These are phyloP conservation scores for Dipodascus geniculatus DNA, from an alignment of 805 yeast species.

Conservation along the genomic window DNA sequence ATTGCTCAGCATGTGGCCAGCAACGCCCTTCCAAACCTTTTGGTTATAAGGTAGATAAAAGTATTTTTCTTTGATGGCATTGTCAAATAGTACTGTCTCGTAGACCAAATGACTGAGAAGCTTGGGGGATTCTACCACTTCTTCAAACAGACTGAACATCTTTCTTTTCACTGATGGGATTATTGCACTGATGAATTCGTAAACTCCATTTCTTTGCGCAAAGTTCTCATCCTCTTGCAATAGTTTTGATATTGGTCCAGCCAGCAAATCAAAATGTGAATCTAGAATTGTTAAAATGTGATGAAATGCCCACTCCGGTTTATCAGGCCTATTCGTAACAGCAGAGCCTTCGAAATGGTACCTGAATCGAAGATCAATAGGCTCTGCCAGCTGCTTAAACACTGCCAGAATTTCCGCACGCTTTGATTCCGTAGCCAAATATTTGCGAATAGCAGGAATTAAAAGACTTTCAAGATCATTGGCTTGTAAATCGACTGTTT, in stretches of 20 bases:
- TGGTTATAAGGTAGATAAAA: conserved; percentile 33
- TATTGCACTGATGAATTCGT: conserved; percentile 36
- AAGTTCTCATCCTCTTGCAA: conserved; percentile 8
- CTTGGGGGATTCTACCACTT: conserved; percentile 28
- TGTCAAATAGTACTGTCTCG: conserved; percentile 50
- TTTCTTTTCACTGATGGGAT: conserved; percentile 37
- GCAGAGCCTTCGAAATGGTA: conserved; percentile 47
- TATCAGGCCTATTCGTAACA: conserved; percentile 52
- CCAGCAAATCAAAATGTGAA: conserved; percentile 21
- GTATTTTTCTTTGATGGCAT: conserved; percentile 32
- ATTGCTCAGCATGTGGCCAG: conserved; percentile 19
- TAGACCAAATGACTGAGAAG: conserved; percentile 45
- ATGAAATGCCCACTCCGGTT: conserved; percentile 61
- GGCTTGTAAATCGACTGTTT: conserved; percentile 6
- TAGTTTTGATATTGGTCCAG: conserved; percentile 15
- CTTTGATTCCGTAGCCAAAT: neutral
- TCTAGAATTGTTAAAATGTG: conserved; percentile 29
- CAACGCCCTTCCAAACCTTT: conserved; percentile 34
- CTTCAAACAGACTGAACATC: conserved; percentile 23
- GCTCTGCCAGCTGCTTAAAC: conserved; percentile 34
- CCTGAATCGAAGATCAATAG: conserved; percentile 38
- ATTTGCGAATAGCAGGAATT: neutral
- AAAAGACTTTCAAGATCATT: neutral
- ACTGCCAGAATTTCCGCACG: conserved; percentile 18
- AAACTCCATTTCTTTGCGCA: conserved; percentile 21